A percentile compares a stretch with the other conserved stretches of the same genome.
Conservation (phyloP, 1,139 yeast genomes). For the Magnusiomyces clavatus region DNA sequence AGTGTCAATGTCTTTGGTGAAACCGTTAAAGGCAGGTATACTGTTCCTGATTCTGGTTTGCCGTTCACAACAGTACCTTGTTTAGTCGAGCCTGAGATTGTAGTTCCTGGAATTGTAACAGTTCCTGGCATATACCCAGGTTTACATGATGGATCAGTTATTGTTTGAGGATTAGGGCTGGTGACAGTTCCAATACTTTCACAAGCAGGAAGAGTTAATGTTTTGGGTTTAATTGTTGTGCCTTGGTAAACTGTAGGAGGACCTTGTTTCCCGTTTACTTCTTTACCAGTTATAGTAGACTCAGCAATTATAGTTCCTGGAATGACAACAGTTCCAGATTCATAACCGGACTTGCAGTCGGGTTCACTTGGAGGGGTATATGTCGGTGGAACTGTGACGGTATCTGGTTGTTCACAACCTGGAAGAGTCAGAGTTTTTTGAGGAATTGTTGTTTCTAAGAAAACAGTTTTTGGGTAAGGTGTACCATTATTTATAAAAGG, state of each 20-base stretch:
- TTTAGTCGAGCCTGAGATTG: not conserved
- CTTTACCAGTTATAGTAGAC: constrained; percentile 2
- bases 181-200: constrained; percentile 1
- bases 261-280: constrained; percentile 2
- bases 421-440: not conserved
- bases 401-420: not conserved
- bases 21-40: constrained; percentile 1
- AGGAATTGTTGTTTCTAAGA: not conserved
- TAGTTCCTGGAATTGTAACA: not conserved
- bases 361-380: not conserved
- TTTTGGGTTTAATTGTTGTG: constrained; percentile 1
- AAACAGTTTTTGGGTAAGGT: not conserved
- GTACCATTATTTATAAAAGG: not conserved
- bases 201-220: constrained; percentile 4
- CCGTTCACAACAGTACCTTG: not conserved
- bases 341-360: not conserved
- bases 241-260: constrained; percentile 2
- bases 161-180: not conserved
- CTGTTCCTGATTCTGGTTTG: constrained; percentile 7
- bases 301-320: constrained; percentile 3
- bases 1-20: not conserved
- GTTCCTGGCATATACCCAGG: not conserved
- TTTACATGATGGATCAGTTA: not conserved
- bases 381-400: not conserved
- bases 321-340: constrained; percentile 6